These are phyloP conservation scores for Sarocladium kiliense DNA, from an alignment of 2,329 filamentous ascomycete species.

Conservation along the genomic window DNA sequence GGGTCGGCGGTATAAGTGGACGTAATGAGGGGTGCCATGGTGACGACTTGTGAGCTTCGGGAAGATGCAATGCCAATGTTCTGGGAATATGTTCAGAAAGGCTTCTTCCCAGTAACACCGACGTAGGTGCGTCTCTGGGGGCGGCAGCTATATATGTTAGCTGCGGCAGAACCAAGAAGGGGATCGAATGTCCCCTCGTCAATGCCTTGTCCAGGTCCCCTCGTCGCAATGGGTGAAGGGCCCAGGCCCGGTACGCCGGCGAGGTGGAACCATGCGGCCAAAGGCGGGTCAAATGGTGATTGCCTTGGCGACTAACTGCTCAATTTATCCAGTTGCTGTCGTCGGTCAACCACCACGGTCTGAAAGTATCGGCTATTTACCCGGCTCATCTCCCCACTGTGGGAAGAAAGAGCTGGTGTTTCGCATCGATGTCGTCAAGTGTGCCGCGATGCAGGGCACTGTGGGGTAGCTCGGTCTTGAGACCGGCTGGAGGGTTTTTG, in stretches of 20 bases:
- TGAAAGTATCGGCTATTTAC: slow-evolving; percentile 2
- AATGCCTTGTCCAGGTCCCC: slow-evolving; percentile 1
- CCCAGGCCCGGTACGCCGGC: slow-evolving; percentile 7
- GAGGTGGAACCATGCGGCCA: background rate
- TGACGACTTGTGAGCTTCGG: background rate
- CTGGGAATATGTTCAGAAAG: background rate
- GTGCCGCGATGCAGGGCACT: background rate
- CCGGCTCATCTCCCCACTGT: background rate
- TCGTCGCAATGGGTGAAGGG: background rate
- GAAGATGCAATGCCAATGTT: background rate
- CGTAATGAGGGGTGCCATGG: slow-evolving; percentile 59
- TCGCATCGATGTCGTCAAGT: background rate
- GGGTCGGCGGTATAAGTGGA: slow-evolving; percentile 76
- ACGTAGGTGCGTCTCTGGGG: background rate
- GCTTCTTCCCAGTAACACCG: background rate
- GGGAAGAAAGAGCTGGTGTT: background rate
- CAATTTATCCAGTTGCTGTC: slow-evolving; percentile 8
- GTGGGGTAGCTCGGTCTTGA: slow-evolving; percentile 3
- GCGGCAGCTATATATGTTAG: background rate
- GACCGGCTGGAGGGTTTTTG: background rate
- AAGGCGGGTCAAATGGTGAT: background rate
- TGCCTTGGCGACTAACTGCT: background rate
- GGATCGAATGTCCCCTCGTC: background rate
- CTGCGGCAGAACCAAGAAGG: background rate
- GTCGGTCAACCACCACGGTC: background rate